Percentiles rank a stretch among this genome's conserved stretches.
phyloP scores from a whole-genome alignment of 352 stramenopile species.

The Globisporangium spinosum region DNA sequence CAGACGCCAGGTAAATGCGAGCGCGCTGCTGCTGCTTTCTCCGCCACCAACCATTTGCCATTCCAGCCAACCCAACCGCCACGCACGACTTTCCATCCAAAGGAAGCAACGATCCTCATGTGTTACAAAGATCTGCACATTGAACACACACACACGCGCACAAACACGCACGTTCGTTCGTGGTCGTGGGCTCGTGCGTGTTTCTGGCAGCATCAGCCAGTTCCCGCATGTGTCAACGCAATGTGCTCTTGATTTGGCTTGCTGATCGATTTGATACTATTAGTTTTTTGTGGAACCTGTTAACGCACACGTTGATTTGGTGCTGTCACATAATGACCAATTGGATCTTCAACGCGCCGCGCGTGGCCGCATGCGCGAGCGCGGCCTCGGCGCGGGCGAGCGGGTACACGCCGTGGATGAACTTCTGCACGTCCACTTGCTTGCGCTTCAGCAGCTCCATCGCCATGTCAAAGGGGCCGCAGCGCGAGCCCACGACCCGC shows the following conservation, averaged over 20 bases:
- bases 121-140: not conserved
- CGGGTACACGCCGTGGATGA: slow-evolving; percentile 60
- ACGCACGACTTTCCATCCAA: not conserved
- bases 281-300: not conserved
- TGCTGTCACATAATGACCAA: slow-evolving; percentile 27
- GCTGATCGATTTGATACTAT: not conserved
- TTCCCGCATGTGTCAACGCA: not conserved
- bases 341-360: slow-evolving; percentile 63
- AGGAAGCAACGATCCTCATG: not conserved
- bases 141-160: not conserved
- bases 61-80: not conserved
- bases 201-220: not conserved
- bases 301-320: not conserved
- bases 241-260: not conserved
- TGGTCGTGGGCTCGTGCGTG: not conserved
- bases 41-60: not conserved
- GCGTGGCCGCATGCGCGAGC: slow-evolving; percentile 42
- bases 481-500: slow-evolving; percentile 58
- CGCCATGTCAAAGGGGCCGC: slow-evolving; percentile 56
- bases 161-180: not conserved
- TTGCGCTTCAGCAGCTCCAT: slow-evolving; percentile 44
- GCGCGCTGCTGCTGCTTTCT: not conserved
- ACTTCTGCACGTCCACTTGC: slow-evolving; percentile 61
- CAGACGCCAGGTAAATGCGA: not conserved
- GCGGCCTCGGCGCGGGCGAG: slow-evolving; percentile 42